Conservation (phyloP, 129 eudicot genomes). For the Flaveria linearis region DNA sequence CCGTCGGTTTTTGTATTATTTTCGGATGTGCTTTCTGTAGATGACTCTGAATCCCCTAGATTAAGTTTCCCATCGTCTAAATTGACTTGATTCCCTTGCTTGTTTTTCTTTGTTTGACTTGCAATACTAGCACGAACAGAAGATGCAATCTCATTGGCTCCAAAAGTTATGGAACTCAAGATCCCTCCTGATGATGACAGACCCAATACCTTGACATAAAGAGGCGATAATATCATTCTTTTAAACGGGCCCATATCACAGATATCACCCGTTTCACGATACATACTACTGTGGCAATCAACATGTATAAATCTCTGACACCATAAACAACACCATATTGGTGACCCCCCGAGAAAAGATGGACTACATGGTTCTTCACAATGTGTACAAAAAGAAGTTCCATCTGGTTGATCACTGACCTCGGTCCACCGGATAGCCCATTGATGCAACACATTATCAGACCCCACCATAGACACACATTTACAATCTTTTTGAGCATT, state of each 20-base stretch:
- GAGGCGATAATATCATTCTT: slow-evolving; percentile 75
- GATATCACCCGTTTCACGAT: slow-evolving; percentile 64
- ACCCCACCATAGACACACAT: slow-evolving; percentile 81
- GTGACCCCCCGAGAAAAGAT: slow-evolving; percentile 83
- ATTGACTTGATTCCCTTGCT: slow-evolving; percentile 49
- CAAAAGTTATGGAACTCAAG: slow-evolving; percentile 59
- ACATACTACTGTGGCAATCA: slow-evolving; percentile 71
- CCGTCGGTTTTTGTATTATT: slow-evolving; percentile 35
- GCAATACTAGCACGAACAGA: slow-evolving; percentile 65
- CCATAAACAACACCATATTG: slow-evolving; percentile 94
- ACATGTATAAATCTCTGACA: slow-evolving; percentile 87
- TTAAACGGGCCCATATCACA: slow-evolving; percentile 82
- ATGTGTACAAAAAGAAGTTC: slow-evolving; percentile 64
- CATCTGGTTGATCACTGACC: slow-evolving; percentile 73
- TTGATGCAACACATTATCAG: slow-evolving; percentile 66
- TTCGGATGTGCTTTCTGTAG: slow-evolving; percentile 56
- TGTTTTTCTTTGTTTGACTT: slow-evolving; percentile 74
- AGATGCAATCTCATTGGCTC: slow-evolving; percentile 54
- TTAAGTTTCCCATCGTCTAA: slow-evolving; percentile 44
- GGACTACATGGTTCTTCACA: slow-evolving; percentile 93
- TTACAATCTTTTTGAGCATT: slow-evolving; percentile 80
- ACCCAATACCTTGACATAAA: slow-evolving; percentile 64
- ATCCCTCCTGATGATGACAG: slow-evolving; percentile 42
- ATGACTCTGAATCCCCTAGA: slow-evolving; percentile 36
- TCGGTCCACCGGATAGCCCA: slow-evolving; percentile 89